phyloP scores from a whole-genome alignment of 257 asterid genomes.

The Plantago elongata region DNA sequence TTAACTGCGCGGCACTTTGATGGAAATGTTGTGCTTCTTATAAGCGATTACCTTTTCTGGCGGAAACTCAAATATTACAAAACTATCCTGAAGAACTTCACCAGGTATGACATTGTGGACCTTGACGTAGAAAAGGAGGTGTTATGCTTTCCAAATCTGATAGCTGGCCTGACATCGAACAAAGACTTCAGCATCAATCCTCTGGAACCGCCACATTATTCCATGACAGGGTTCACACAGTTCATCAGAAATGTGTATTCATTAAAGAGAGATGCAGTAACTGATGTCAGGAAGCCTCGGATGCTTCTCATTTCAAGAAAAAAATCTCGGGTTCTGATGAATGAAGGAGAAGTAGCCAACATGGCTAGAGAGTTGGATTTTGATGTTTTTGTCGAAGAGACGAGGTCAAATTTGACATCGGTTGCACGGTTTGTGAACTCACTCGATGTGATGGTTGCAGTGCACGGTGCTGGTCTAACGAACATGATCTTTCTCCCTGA shows the following conservation, averaged over 20 bases:
- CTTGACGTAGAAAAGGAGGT: slow-evolving; percentile 34
- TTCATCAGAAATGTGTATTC: not conserved
- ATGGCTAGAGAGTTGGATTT: slow-evolving; percentile 4
- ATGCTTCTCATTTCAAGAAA: slow-evolving; percentile 10
- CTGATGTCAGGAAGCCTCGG: not conserved
- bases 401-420: not conserved
- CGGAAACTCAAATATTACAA: slow-evolving; percentile 32
- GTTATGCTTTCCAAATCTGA: slow-evolving; percentile 40
- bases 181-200: slow-evolving; percentile 36
- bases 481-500: slow-evolving; percentile 48
- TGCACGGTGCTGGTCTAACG: slow-evolving; percentile 50
- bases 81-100: slow-evolving; percentile 26
- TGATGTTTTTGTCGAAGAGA: slow-evolving; percentile 3
- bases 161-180: slow-evolving; percentile 42
- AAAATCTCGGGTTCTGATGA: not conserved
- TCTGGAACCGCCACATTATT: slow-evolving; percentile 6
- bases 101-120: slow-evolving; percentile 33
- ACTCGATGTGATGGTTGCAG: slow-evolving; percentile 42
- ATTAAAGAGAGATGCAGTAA: not conserved
- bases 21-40: slow-evolving; percentile 31
- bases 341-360: not conserved
- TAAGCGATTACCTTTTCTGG: slow-evolving; percentile 22
- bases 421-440: slow-evolving; percentile 18
- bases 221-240: slow-evolving; percentile 20
- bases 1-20: slow-evolving; percentile 38